Conservation (phyloP, 2,329 filamentous ascomycete genomes). For the Cladosporium sp. region DNA sequence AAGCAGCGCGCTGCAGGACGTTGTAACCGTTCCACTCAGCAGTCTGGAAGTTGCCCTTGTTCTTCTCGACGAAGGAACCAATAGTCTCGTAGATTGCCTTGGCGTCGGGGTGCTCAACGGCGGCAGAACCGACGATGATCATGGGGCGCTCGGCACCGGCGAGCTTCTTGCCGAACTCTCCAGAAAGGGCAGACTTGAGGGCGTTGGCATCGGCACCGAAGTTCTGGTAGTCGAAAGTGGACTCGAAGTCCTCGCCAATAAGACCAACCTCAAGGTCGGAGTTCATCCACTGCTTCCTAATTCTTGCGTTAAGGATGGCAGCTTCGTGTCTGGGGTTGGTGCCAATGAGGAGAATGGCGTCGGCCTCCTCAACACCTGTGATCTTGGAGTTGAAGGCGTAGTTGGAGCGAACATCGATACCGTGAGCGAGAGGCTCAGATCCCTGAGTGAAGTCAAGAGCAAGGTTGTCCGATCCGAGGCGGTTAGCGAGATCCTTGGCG, state of each 20-base stretch:
- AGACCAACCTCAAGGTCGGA: constrained; percentile 92
- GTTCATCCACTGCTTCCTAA: constrained; percentile 95
- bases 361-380: constrained; percentile 88
- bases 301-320: constrained; percentile 90
- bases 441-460: constrained; percentile 88
- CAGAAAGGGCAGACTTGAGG: constrained; percentile 81
- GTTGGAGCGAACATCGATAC: constrained; percentile 89
- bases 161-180: constrained; percentile 90
- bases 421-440: constrained; percentile 81
- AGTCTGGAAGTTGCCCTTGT: constrained; percentile 82
- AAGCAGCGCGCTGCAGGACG: constrained; percentile 89
- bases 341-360: constrained; percentile 86
- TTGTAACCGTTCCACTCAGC: constrained; percentile 97
- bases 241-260: constrained; percentile 86
- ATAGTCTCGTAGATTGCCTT: constrained; percentile 92
- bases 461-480: constrained; percentile 92
- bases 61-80: constrained; percentile 88
- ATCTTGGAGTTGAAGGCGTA: constrained; percentile 97
- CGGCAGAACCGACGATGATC: constrained; percentile 92
- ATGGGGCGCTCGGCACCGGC: constrained; percentile 85
- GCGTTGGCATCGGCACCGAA: constrained; percentile 76
- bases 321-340: constrained; percentile 96
- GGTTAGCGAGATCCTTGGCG: constrained; percentile 96
- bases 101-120: constrained; percentile 85
- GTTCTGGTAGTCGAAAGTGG: constrained; percentile 93